phyloP scores from a whole-genome alignment of 75 land plant genomes.

The Azolla pinnata region DNA sequence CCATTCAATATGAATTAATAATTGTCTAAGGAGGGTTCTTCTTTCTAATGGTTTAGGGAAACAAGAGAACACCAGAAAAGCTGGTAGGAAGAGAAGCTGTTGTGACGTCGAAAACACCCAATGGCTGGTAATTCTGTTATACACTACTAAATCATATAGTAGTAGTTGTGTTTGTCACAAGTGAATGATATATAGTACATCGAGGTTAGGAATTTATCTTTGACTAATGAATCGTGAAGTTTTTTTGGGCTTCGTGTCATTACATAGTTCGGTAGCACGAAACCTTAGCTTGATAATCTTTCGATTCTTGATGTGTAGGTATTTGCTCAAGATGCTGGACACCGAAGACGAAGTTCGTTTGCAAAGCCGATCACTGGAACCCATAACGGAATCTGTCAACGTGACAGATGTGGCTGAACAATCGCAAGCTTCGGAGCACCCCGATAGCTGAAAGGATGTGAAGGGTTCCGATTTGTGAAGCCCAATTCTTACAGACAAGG shows the following conservation, averaged over 20 bases:
- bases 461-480: background rate
- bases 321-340: conserved; percentile 64
- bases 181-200: background rate
- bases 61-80: conserved; percentile 30
- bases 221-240: too few relatives aligned
- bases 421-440: background rate
- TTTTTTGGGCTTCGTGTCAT: too few relatives aligned
- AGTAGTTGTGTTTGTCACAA: background rate
- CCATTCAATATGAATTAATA: background rate
- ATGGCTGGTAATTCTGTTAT: conserved; percentile 22
- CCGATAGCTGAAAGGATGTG: background rate
- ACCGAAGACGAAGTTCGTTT: conserved; percentile 70
- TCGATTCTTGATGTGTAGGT: conserved; percentile 35
- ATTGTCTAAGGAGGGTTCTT: background rate
- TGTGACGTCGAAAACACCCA: conserved; percentile 25
- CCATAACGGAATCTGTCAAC: background rate
- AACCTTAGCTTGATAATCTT: background rate
- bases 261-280: too few relatives aligned
- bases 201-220: too few relatives aligned
- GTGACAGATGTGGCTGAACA: background rate
- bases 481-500: too few relatives aligned
- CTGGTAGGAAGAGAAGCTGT: conserved; percentile 33
- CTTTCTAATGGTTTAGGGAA: conserved; percentile 15
- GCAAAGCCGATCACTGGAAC: conserved; percentile 67
- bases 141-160: background rate